phyloP scores from a whole-genome alignment of 257 asterid species.

The Oldenlandia corymbosa region DNA sequence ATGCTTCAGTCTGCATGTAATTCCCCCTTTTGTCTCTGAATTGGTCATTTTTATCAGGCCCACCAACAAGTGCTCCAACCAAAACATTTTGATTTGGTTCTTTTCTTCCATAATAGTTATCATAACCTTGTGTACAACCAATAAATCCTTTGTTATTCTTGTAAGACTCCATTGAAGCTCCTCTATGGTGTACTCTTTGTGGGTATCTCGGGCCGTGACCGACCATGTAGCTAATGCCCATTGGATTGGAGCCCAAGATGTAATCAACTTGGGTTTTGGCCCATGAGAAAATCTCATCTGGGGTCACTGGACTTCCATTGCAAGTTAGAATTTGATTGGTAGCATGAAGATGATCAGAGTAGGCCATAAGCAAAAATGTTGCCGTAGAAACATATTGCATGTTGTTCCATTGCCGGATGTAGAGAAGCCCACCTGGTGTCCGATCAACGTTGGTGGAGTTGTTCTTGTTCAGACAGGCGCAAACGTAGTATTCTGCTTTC shows the following conservation, averaged over 20 bases:
- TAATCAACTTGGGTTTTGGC: slow-evolving; percentile 67
- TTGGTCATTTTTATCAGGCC: slow-evolving; percentile 55
- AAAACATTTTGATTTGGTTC: slow-evolving; percentile 58
- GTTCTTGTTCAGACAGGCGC: slow-evolving; percentile 56
- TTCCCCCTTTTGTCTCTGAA: slow-evolving; percentile 60
- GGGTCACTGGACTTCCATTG: slow-evolving; percentile 22
- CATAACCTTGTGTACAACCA: slow-evolving; percentile 87
- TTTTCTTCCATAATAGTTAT: slow-evolving; percentile 49
- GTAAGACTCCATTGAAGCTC: slow-evolving; percentile 61
- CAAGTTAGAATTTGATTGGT: slow-evolving; percentile 45
- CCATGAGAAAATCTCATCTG: slow-evolving; percentile 43
- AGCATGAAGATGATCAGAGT: slow-evolving; percentile 57
- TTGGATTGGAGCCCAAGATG: slow-evolving; percentile 72
- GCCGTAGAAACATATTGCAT: slow-evolving; percentile 82
- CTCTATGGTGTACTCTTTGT: slow-evolving; percentile 71
- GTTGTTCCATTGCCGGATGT: slow-evolving; percentile 88
- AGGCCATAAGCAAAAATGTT: slow-evolving; percentile 41
- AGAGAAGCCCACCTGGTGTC: slow-evolving; percentile 79
- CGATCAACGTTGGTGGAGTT: slow-evolving; percentile 47
- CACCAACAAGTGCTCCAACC: slow-evolving; percentile 74
- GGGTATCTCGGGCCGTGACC: slow-evolving; percentile 64
- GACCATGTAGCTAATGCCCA: slow-evolving; percentile 66
- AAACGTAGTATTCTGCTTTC: slow-evolving; percentile 54
- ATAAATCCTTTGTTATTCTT: slow-evolving; percentile 44
- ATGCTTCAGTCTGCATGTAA: slow-evolving; percentile 83